These are phyloP conservation scores for Nothophaeocryptopus gaeumannii DNA, from an alignment of 2,329 filamentous ascomycete species.

Conservation along the genomic window DNA sequence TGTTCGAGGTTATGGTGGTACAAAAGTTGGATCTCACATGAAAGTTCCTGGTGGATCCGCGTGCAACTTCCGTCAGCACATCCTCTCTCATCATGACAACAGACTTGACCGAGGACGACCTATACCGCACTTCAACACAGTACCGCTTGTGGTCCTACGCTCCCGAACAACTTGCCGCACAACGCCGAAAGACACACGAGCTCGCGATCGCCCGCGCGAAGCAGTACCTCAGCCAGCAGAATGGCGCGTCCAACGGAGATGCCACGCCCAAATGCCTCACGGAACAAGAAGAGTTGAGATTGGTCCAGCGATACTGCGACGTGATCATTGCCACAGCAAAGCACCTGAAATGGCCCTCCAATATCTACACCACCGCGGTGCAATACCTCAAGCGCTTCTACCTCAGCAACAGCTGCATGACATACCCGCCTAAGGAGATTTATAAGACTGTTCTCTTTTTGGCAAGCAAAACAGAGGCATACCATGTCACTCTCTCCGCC, in stretches of 20 bases:
- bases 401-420: conserved; percentile 92
- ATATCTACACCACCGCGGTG: conserved; percentile 72
- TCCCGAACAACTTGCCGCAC: conserved; percentile 63
- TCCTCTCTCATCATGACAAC: conserved; percentile 11
- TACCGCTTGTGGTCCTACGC: conserved; percentile 93
- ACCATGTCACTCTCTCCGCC: conserved; percentile 64
- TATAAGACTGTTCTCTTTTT: conserved; percentile 90
- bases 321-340: conserved; percentile 49
- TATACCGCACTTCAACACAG: conserved; percentile 87
- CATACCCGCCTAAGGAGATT: conserved; percentile 85
- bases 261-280: conserved; percentile 65
- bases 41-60: too few species aligned
- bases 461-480: conserved; percentile 86
- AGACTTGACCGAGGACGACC: conserved; percentile 76
- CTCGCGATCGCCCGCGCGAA: conserved; percentile 69
- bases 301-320: conserved; percentile 76
- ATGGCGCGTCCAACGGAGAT: conserved; percentile 44
- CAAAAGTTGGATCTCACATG: too few species aligned
- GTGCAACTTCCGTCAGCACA: neutral
- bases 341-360: conserved; percentile 59
- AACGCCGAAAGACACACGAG: conserved; percentile 75
- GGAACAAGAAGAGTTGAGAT: conserved; percentile 73
- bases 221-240: conserved; percentile 43
- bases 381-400: conserved; percentile 94
- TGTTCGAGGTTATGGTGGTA: too few species aligned